phyloP scores from a whole-genome alignment of 192 early-diverging fungal species.

The Helicostylum pulchrum region DNA sequence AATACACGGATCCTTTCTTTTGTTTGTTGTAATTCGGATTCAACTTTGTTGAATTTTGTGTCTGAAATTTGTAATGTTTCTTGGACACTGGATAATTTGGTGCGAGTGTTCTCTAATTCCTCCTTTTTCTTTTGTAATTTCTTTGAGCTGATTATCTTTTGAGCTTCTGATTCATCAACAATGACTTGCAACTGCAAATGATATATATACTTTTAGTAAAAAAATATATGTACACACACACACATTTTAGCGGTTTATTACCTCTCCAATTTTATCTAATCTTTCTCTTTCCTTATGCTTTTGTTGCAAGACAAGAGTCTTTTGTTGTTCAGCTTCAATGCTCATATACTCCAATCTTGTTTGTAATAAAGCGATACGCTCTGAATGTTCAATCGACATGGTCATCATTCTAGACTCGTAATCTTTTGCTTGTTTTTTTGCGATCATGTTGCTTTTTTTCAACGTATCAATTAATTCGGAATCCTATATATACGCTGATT shows the following conservation, averaged over 20 bases:
- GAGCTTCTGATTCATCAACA: too few species aligned
- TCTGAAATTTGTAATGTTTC: neutral
- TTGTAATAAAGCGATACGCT: conserved; percentile 28
- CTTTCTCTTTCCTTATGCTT: conserved; percentile 35
- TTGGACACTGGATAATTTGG: neutral
- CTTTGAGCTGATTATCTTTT: neutral
- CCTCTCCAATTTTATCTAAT: neutral
- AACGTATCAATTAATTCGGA: neutral
- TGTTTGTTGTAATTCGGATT: neutral
- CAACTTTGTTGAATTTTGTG: neutral
- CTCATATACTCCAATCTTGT: conserved; percentile 29
- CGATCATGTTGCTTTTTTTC: neutral
- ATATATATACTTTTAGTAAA: too few species aligned
- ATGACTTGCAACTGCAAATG: too few species aligned
- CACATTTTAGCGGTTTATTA: too few species aligned
- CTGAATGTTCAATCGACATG: neutral
- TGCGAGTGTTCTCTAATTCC: neutral
- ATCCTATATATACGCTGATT: too few species aligned
- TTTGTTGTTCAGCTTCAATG: conserved; percentile 19
- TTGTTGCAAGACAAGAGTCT: conserved; percentile 28
- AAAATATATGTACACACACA: too few species aligned
- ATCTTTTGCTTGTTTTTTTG: neutral
- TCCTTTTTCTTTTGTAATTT: neutral
- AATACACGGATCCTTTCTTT: neutral
- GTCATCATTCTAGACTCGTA: neutral